phyloP scores from a whole-genome alignment of 208 protist species.

The Acanthamoeba divionensis region DNA sequence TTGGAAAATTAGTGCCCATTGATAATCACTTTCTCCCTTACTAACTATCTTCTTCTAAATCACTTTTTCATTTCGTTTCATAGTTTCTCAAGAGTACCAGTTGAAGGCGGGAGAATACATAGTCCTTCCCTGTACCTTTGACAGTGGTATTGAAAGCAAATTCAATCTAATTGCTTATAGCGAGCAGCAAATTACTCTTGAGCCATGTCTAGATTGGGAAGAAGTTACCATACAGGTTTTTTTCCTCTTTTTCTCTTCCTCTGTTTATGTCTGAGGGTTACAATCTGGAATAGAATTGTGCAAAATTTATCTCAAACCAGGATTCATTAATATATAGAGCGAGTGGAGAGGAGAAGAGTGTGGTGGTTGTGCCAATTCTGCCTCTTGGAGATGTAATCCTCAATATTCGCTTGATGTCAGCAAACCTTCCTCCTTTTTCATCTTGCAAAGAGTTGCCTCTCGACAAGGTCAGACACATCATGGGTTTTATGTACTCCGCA shows the following conservation, averaged over 20 bases:
- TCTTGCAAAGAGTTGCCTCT: background rate
- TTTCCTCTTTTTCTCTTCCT: too few species aligned
- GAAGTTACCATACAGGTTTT: too few species aligned
- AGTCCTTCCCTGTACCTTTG: background rate
- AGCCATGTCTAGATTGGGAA: background rate
- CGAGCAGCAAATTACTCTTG: constrained; percentile 8
- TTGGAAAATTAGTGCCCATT: background rate
- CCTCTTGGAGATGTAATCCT: constrained; percentile 25
- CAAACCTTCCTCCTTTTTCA: background rate
- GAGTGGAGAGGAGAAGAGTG: background rate
- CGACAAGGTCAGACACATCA: background rate
- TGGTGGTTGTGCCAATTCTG: constrained; percentile 22
- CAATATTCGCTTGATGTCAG: background rate
- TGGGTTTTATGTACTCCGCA: constrained; percentile 20
- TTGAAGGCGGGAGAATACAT: constrained; percentile 35
- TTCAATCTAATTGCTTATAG: constrained; percentile 33
- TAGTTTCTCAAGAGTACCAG: constrained; percentile 20
- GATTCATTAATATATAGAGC: background rate
- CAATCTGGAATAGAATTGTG: too few species aligned
- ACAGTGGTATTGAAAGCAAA: constrained; percentile 1
- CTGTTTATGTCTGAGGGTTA: too few species aligned
- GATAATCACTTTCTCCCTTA: background rate
- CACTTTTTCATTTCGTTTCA: background rate
- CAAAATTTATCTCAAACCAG: too few species aligned
- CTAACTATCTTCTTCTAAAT: background rate